Evolutionary conservation across 2,329 filamentous ascomycete genomes (phyloP).

Genomic region (Epichloe gansuensis): DNA sequence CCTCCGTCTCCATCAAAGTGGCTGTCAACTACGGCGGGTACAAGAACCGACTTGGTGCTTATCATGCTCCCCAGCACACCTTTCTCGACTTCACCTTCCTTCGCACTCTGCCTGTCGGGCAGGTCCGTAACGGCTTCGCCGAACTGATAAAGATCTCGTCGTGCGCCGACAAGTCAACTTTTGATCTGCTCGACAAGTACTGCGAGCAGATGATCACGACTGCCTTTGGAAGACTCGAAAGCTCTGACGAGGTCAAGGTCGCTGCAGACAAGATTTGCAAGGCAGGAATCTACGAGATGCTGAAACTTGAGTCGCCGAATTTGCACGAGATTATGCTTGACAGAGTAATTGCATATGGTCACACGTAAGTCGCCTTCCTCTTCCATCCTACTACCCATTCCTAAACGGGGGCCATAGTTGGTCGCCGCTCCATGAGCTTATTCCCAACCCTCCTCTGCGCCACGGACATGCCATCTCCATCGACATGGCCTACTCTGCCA

Average conservation of each 20-base stretch:
- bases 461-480: slow-evolving; percentile 65
- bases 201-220: slow-evolving; percentile 55
- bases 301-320: slow-evolving; percentile 61
- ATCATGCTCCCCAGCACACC: slow-evolving; percentile 58
- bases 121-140: slow-evolving; percentile 62
- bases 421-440: slow-evolving; percentile 59
- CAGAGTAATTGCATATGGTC: slow-evolving; percentile 60
- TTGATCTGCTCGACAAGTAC: slow-evolving; percentile 54
- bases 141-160: slow-evolving; percentile 67
- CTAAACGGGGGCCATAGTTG: slow-evolving; percentile 29
- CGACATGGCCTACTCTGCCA: slow-evolving; percentile 65
- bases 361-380: slow-evolving; percentile 35
- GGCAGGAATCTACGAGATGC: slow-evolving; percentile 59
- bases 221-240: slow-evolving; percentile 49
- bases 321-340: slow-evolving; percentile 61
- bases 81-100: slow-evolving; percentile 64
- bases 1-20: slow-evolving; percentile 66
- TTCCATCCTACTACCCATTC: neutral
- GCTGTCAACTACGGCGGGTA: slow-evolving; percentile 65
- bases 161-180: slow-evolving; percentile 52
- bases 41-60: slow-evolving; percentile 62
- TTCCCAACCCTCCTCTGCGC: slow-evolving; percentile 53
- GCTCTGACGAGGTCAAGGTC: slow-evolving; percentile 20
- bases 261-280: slow-evolving; percentile 52
- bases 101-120: slow-evolving; percentile 51